A percentile compares a stretch with the other conserved stretches of the same genome.
These are phyloP conservation scores for Nothomitra cinnamomea DNA, from an alignment of 2,329 filamentous ascomycete genomes.

Conservation along the genomic window DNA sequence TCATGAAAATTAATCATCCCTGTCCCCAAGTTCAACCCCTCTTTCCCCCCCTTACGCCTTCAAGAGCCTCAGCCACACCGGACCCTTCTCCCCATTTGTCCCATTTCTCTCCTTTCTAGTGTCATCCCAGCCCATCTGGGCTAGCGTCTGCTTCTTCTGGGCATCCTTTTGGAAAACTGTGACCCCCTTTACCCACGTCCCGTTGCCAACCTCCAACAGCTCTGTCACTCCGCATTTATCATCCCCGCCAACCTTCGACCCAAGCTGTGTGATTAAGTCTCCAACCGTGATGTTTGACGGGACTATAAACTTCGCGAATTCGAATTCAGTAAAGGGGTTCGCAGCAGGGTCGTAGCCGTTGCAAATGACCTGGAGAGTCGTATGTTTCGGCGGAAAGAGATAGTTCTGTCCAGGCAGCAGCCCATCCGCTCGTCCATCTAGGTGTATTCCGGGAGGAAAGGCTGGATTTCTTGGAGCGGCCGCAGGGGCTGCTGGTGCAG, in stretches of 20 bases:
- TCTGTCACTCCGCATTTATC: slow-evolving; percentile 36
- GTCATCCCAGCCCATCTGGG: slow-evolving; percentile 41
- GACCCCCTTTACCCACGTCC: slow-evolving; percentile 41
- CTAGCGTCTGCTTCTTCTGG: slow-evolving; percentile 31
- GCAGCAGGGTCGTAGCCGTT: slow-evolving; percentile 19
- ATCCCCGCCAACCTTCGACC: slow-evolving; percentile 28
- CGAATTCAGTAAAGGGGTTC: slow-evolving; percentile 21
- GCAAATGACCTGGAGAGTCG: slow-evolving; percentile 39
- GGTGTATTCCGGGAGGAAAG: neutral
- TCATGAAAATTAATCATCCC: neutral
- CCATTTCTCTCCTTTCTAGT: slow-evolving; percentile 11
- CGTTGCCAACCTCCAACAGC: slow-evolving; percentile 35
- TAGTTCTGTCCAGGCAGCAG: slow-evolving; percentile 3
- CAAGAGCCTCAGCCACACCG: neutral
- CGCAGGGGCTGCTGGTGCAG: slow-evolving; percentile 3
- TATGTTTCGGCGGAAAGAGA: slow-evolving; percentile 14
- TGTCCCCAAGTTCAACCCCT: neutral
- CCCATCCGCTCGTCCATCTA: neutral
- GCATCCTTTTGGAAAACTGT: slow-evolving; percentile 33
- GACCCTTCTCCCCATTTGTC: neutral
- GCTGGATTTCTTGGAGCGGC: neutral
- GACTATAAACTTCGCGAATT: slow-evolving; percentile 34
- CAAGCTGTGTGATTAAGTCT: slow-evolving; percentile 41
- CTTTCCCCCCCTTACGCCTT: neutral
- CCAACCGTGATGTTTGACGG: slow-evolving; percentile 35